phyloP scores from a whole-genome alignment of 176 grass and related monocot genomes.

The Puya raimondii region DNA sequence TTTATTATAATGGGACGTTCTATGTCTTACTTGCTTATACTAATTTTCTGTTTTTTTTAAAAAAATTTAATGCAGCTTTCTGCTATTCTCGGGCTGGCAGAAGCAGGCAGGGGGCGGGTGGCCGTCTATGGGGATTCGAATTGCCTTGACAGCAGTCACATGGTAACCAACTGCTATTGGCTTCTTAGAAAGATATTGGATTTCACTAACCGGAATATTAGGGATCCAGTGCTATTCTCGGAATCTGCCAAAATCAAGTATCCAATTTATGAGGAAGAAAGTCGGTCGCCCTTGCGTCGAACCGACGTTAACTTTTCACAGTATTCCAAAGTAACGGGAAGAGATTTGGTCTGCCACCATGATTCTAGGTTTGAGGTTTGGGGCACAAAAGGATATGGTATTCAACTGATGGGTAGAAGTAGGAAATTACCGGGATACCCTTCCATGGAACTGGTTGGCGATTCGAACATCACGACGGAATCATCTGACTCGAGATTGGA shows the following conservation, averaged over 20 bases:
- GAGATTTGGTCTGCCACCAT: slow-evolving; percentile 75
- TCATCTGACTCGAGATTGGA: slow-evolving; percentile 20
- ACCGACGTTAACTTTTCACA: slow-evolving; percentile 78
- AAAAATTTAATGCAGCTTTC: slow-evolving; percentile 41
- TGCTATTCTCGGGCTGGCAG: slow-evolving; percentile 67
- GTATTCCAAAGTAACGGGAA: slow-evolving; percentile 65
- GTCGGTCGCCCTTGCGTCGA: slow-evolving; percentile 46
- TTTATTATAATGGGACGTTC: background rate
- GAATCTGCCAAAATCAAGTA: slow-evolving; percentile 50
- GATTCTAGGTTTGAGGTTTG: slow-evolving; percentile 84
- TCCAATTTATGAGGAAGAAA: slow-evolving; percentile 38
- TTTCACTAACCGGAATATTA: slow-evolving; percentile 68
- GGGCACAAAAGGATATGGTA: slow-evolving; percentile 66
- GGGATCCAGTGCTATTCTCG: slow-evolving; percentile 80
- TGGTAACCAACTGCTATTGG: slow-evolving; percentile 99
- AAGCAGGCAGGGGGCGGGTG: slow-evolving; percentile 60
- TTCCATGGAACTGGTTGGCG: slow-evolving; percentile 20
- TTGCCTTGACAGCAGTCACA: slow-evolving; percentile 97
- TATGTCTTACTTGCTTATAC: background rate
- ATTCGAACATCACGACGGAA: slow-evolving; percentile 29
- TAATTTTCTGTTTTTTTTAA: slow-evolving; percentile 12
- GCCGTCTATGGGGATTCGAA: slow-evolving; percentile 95
- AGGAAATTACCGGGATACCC: slow-evolving; percentile 66
- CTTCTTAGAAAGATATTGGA: slow-evolving; percentile 83
- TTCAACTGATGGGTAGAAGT: slow-evolving; percentile 47